Evolutionary conservation across 169 alveolate genomes (phyloP), one percentile per base, ranked within the genome.

Genomic region (Plasmodium gonderi): DNA sequence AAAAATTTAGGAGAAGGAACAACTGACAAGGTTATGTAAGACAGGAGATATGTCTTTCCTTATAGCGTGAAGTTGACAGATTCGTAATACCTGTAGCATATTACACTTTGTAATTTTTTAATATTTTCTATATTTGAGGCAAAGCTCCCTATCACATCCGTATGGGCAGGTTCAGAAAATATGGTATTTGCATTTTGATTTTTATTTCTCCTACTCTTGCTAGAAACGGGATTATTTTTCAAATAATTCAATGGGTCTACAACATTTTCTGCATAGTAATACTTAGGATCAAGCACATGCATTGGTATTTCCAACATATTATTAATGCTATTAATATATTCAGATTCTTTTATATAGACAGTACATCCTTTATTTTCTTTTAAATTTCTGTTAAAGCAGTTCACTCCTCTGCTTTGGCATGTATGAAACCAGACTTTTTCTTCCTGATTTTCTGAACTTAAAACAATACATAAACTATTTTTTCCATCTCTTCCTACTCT

Each of bases 341-440:
- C 90, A n/a, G 80, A 64, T 81, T 92, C 95, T 26, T 87, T 92
- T 29, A 89, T 80, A 40, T 79, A 79, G 5, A 47, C 85, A 36
- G 95, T 92, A 76, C 95, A 92, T 11, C 95, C 95, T 69, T 92
- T 89, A 33, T 77, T 17, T 12, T 92, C 95, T 51, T 89, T 92
- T 23, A 87, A 79, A 74, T 85, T 72, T 85, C 93, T 80, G 90
- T 89, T 92, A 38, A 83, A 68, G 65, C 95, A 92, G 36, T 79
- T 72, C 1, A 65, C 45, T 14, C 92, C 87, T 8, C 94, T 82
- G 14, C 69, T 79, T 42, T 94, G 78, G 68, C 95, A 92, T 0
- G 90, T 92, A 90, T 92, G 95, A 74, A 75, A 92, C 95, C 95
- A 92, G 31, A 92, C 95, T 42, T 90, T 82, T 82, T 92, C 95